These are phyloP conservation scores for Candida orba DNA, from an alignment of 805 yeast species.

Conservation along the genomic window DNA sequence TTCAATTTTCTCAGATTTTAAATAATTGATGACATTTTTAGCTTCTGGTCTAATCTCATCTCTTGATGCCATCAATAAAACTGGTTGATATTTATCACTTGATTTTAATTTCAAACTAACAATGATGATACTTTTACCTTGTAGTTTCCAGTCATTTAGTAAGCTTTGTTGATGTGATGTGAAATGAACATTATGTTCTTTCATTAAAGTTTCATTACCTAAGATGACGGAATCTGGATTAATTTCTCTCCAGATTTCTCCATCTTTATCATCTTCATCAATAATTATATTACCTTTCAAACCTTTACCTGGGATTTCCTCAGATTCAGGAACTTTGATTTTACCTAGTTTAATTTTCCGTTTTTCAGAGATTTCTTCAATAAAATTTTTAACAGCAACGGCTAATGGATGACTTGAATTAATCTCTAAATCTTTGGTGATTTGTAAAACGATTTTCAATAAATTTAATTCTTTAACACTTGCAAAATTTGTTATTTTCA, in stretches of 20 bases:
- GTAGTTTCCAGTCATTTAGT: slow-evolving; percentile 48
- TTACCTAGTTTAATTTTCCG: slow-evolving; percentile 18
- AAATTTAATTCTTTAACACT: slow-evolving; percentile 17
- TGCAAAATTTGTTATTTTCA: slow-evolving; percentile 46
- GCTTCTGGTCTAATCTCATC: slow-evolving; percentile 59
- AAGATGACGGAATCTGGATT: slow-evolving; percentile 33
- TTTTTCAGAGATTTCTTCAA: slow-evolving; percentile 16
- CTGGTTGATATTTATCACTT: slow-evolving; percentile 29
- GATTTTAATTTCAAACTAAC: slow-evolving; percentile 37
- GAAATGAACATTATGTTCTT: slow-evolving; percentile 37
- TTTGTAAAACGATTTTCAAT: slow-evolving; percentile 29
- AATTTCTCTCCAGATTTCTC: slow-evolving; percentile 26
- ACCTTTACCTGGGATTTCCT: slow-evolving; percentile 57
- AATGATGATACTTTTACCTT: slow-evolving; percentile 57
- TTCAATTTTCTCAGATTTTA: slow-evolving; percentile 37
- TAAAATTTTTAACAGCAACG: slow-evolving; percentile 42
- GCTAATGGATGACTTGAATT: slow-evolving; percentile 68
- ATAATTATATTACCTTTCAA: slow-evolving; percentile 36
- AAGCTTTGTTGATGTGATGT: slow-evolving; percentile 27
- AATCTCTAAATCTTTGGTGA: slow-evolving; percentile 51
- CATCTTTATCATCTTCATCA: slow-evolving; percentile 13
- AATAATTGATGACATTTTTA: slow-evolving; percentile 36
- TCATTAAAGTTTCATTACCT: slow-evolving; percentile 58
- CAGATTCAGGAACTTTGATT: slow-evolving; percentile 38
- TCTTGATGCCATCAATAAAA: slow-evolving; percentile 49